Base-by-base conservation (phyloP, 1,284 basidiomycete genomes). In the Papiliotrema nemorosa region DNA sequence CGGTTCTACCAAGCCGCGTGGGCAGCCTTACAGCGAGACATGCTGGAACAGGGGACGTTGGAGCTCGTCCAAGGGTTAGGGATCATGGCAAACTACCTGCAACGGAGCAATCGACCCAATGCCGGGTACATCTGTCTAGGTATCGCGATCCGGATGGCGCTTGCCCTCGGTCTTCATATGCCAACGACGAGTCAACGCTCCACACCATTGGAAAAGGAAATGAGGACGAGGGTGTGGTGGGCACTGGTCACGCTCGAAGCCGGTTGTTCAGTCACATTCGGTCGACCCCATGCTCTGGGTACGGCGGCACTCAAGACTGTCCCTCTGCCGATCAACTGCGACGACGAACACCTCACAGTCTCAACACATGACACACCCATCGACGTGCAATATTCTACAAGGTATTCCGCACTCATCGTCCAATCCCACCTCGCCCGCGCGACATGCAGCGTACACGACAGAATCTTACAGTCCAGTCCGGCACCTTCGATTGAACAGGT, bases 51-150 rank as follows among this genome's bases (percentile, higher is more conserved):
- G 18, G 62, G 62, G 12, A 48, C 54, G 9, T 35, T 64, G 35
- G 44, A 54, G 36, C 55, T 64, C 2, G 58, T 60, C 3, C 62
- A 64, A 43, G 62, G 58, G 20, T 42, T 64, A 1, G 57, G 52
- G 16, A 58, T 64, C 49, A 64, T 64, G 62, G 60, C 60, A 16
- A 62, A 57, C 43, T 64, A 62, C 44, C 58, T 64, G 4, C 62
- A 64, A 39, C 47, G 55, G 25, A 50, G 39, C 18, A 58, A 60
- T 38, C 41, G 52, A n/a, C 60, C 62, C 16, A 64, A 64, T 37
- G 52, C 54, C 1, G 62, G 62, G 2, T 60, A 58, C 42, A 29
- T 64, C 10, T 56, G 52, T 26, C 54, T 62, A 13, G 60, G 60
- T 5, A 36, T 35, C 31, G 57, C 54, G 12, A 54, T 59, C 21